Evolutionary conservation across 331 rosid species (phyloP).

Genomic region (Acacia concinna): DNA sequence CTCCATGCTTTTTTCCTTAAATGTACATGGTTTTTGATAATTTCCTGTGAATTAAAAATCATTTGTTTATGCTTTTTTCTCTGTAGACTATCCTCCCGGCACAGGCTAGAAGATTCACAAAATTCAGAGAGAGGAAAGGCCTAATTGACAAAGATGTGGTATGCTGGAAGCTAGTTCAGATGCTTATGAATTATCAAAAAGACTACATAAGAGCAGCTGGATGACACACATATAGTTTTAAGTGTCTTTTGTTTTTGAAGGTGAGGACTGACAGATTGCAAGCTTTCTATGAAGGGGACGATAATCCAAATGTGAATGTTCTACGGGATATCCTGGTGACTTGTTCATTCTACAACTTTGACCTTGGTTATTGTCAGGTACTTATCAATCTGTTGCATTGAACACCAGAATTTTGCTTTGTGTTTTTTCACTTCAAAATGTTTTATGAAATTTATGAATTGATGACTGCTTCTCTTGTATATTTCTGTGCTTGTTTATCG

Average conservation of each 20-base stretch:
- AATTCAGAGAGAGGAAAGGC: conserved; percentile 95
- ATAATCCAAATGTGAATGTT: conserved; percentile 74
- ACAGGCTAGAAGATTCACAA: conserved; percentile 93
- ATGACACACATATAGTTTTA: conserved; percentile 30
- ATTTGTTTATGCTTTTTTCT: conserved; percentile 23
- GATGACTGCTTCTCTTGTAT: neutral
- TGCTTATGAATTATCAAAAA: conserved; percentile 24
- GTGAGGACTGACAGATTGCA: conserved; percentile 91
- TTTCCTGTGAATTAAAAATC: neutral
- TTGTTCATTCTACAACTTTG: conserved; percentile 97
- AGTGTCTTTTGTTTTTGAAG: conserved; percentile 46
- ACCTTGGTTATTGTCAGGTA: conserved; percentile 99
- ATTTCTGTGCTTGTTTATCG: neutral
- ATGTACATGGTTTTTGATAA: neutral
- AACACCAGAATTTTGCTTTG: neutral
- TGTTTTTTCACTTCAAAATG: neutral
- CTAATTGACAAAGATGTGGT: conserved; percentile 99
- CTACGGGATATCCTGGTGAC: conserved; percentile 88
- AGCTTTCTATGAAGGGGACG: conserved; percentile 90
- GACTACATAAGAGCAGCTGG: conserved; percentile 15
- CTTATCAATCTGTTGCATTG: neutral
- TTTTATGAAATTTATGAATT: neutral
- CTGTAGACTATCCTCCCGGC: conserved; percentile 76
- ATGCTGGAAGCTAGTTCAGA: conserved; percentile 37
- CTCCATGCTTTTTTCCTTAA: neutral